Percentiles rank a stretch among this genome's conserved stretches.
phyloP scores from a whole-genome alignment of 306 rosid species.

The Lathyrus tuberosus region DNA sequence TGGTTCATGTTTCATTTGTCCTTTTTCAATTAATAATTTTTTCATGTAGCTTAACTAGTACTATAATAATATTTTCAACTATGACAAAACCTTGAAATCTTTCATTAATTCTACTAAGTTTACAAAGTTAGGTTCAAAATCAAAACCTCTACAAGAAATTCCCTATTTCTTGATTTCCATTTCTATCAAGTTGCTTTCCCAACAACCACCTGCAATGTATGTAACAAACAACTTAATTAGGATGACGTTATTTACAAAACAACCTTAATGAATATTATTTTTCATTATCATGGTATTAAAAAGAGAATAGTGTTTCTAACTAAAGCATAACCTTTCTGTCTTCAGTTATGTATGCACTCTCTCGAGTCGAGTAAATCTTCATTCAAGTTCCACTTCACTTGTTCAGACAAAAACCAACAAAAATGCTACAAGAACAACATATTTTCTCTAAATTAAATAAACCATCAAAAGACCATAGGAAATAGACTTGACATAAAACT shows the following conservation, averaged over 20 bases:
- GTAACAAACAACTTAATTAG: neutral
- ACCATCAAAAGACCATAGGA: too few relatives aligned
- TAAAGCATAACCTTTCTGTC: conserved; percentile 15
- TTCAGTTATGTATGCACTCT: neutral
- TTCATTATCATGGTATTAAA: neutral
- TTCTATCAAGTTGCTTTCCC: neutral
- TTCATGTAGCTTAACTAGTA: too few relatives aligned
- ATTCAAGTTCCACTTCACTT: neutral
- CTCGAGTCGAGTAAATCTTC: conserved; percentile 24
- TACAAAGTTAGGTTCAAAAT: too few relatives aligned
- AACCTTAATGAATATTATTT: neutral
- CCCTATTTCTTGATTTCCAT: neutral
- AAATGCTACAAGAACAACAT: too few relatives aligned
- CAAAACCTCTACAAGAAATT: neutral
- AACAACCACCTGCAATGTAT: neutral
- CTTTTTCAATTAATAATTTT: too few relatives aligned
- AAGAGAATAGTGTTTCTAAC: conserved; percentile 13
- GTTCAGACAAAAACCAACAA: too few relatives aligned
- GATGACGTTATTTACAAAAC: neutral
- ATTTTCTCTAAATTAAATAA: too few relatives aligned
- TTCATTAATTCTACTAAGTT: too few relatives aligned
- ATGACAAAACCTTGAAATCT: too few relatives aligned
- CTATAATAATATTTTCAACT: too few relatives aligned
- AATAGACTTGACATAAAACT: too few relatives aligned
- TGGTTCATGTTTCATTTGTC: too few relatives aligned